A percentile compares a stretch with the other conserved stretches of the same genome.
phyloP scores from a whole-genome alignment of 805 yeast genomes.

The Lachancea meyersii region DNA sequence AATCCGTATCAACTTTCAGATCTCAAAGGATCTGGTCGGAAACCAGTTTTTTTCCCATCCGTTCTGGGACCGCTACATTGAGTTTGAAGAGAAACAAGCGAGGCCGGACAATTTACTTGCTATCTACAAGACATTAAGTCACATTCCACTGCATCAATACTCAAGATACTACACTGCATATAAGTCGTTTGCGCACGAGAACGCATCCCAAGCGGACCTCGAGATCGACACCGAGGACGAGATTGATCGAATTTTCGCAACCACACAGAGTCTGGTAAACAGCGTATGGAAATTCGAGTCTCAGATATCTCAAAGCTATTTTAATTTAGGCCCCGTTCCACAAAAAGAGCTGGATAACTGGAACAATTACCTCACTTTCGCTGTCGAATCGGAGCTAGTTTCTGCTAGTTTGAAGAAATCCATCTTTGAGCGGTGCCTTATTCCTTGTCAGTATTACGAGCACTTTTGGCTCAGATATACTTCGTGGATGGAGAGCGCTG shows the following conservation, averaged over 20 bases:
- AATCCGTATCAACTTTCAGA: slow-evolving; percentile 40
- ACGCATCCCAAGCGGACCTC: slow-evolving; percentile 23
- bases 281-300: slow-evolving; percentile 71
- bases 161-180: slow-evolving; percentile 61
- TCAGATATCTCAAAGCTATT: slow-evolving; percentile 49
- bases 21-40: slow-evolving; percentile 52
- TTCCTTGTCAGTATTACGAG: slow-evolving; percentile 57
- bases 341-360: slow-evolving; percentile 46
- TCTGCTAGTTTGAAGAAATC: slow-evolving; percentile 34
- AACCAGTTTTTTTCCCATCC: slow-evolving; percentile 68
- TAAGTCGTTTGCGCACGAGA: slow-evolving; percentile 34
- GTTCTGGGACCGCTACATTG: slow-evolving; percentile 75
- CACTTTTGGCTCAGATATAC: slow-evolving; percentile 65
- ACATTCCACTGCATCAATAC: slow-evolving; percentile 79
- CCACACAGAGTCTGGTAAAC: slow-evolving; percentile 48
- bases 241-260: slow-evolving; percentile 38
- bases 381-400: slow-evolving; percentile 34
- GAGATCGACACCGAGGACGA: slow-evolving; percentile 39
- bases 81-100: slow-evolving; percentile 44
- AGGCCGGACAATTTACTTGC: slow-evolving; percentile 35
- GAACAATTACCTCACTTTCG: slow-evolving; percentile 56
- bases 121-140: slow-evolving; percentile 41
- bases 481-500: slow-evolving; percentile 41
- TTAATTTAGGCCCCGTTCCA: slow-evolving; percentile 43
- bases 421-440: slow-evolving; percentile 66